Evolutionary conservation across 2,329 filamentous ascomycete genomes (phyloP), one percentile per base, ranked within the genome.

Genomic region (Aspergillus nomiae): DNA sequence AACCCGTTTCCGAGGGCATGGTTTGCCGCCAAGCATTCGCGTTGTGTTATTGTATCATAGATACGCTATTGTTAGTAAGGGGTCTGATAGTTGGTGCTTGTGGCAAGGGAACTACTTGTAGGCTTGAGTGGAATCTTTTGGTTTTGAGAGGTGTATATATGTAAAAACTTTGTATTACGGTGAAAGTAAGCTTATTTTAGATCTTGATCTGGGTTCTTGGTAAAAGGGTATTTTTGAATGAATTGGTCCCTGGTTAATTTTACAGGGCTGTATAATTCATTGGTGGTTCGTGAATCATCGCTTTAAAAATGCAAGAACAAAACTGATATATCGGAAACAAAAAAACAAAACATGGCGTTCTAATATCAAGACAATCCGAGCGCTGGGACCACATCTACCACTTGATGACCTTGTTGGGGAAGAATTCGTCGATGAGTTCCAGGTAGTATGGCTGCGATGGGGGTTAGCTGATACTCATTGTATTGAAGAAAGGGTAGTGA

Each of bases 381-480:
- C 21, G 19, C 32, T 26, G 53, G 62, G 30, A 26, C 38, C 34
- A 48, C 63, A 48, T 70, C 62, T 82, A 92, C 90, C 90, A 92
- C 79, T 83, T 85, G 71, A 93, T 82, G 58, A 90, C 83, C 81
- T 85, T 87, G 62, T 86, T 82, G 36, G 88, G 88, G 74, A 91
- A 91, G 78, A 86, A 92, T 77, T 92, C 90, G 67, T 92, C 85
- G 67, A 93, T 92, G 59, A 92, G 83, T 63, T 89, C 89, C 67
- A 90, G 73, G 74, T 92, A 92, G 78, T 92, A 92, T 7, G 87
- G 87, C 86, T 87, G 64, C 34, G 36, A 36, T 5, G 26, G 21
- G 38, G 14, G 60, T 74, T 59, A 72, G 69, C 51, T 51, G 21
- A 16, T 34, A 6, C 26, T 32, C 45, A 16, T 32, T 26, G n/a